A percentile compares a stretch with the other conserved stretches of the same genome.
Conservation (phyloP, 2,329 filamentous ascomycete species). For the Ceratocystis lukuohia region DNA sequence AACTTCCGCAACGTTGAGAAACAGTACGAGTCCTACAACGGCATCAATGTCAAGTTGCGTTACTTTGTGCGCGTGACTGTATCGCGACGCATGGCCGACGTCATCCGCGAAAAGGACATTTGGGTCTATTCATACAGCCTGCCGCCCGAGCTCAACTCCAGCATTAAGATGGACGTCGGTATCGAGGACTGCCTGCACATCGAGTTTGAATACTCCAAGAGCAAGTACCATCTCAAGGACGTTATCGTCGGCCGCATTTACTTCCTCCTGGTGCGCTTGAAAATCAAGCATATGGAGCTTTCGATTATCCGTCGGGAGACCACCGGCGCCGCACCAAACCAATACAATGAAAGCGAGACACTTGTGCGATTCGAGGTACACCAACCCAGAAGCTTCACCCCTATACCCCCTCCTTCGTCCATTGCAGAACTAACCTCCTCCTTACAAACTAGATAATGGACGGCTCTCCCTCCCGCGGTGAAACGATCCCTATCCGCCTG, state of each 20-base stretch:
- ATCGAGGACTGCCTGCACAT: slow-evolving; percentile 99
- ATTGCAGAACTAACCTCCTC: not conserved
- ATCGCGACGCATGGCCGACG: slow-evolving; percentile 90
- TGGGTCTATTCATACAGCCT: slow-evolving; percentile 99
- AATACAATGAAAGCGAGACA: slow-evolving; percentile 99
- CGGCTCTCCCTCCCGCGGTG: slow-evolving; percentile 88
- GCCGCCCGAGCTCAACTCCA: slow-evolving; percentile 93
- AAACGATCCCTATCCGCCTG: slow-evolving; percentile 87
- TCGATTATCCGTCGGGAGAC: slow-evolving; percentile 96
- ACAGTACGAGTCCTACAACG: slow-evolving; percentile 98
- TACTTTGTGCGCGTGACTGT: slow-evolving; percentile 98
- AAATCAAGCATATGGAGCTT: slow-evolving; percentile 99
- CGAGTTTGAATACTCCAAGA: slow-evolving; percentile 98
- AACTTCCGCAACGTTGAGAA: slow-evolving; percentile 99
- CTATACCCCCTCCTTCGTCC: not conserved
- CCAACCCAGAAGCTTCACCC: slow-evolving; percentile 6
- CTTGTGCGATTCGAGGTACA: slow-evolving; percentile 83
- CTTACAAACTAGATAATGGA: slow-evolving; percentile 68
- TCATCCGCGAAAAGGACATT: slow-evolving; percentile 96
- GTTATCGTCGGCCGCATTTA: slow-evolving; percentile 98
- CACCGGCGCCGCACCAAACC: slow-evolving; percentile 89
- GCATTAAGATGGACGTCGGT: slow-evolving; percentile 99
- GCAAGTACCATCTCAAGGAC: slow-evolving; percentile 97
- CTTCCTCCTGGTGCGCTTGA: slow-evolving; percentile 88
- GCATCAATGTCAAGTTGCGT: slow-evolving; percentile 97